Conservation (phyloP, 345 rosid genomes). For the Mangifera indica region DNA sequence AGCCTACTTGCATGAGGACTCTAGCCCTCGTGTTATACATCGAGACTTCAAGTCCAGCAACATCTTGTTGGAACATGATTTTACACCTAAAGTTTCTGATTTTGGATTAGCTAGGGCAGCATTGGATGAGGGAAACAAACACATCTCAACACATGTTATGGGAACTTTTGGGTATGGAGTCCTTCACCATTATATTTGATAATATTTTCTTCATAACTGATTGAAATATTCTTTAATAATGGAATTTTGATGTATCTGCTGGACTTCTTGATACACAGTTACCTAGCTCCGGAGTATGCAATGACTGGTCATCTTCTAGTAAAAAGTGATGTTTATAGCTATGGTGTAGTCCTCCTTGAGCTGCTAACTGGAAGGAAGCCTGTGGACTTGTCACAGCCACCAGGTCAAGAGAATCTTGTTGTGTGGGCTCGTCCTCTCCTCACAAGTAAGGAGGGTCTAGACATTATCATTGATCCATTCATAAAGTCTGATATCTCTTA, state of each 20-base stretch:
- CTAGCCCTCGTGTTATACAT: constrained; percentile 69
- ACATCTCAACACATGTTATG: constrained; percentile 71
- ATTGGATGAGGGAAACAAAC: constrained; percentile 56
- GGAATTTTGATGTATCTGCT: constrained; percentile 4
- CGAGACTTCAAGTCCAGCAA: constrained; percentile 77
- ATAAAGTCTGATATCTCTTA: constrained; percentile 37
- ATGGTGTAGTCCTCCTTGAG: constrained; percentile 77
- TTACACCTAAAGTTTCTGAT: constrained; percentile 71
- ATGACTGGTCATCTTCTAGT: constrained; percentile 77
- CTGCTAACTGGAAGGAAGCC: constrained; percentile 69
- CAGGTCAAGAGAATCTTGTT: constrained; percentile 72
- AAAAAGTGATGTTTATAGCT: constrained; percentile 76
- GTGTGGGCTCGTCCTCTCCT: constrained; percentile 66
- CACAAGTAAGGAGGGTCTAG: constrained; percentile 48
- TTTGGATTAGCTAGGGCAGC: constrained; percentile 79
- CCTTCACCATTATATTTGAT: background rate
- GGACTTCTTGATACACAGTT: constrained; percentile 34
- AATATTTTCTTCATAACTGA: background rate
- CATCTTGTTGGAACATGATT: constrained; percentile 69
- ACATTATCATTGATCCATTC: constrained; percentile 43
- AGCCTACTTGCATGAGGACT: constrained; percentile 81
- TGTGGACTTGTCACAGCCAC: constrained; percentile 62
- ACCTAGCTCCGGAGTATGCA: constrained; percentile 76
- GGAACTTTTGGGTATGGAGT: constrained; percentile 75
- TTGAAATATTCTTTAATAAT: background rate